A percentile compares a stretch with the other conserved stretches of the same genome.
Evolutionary conservation across 495 filamentous ascomycete species (phyloP).

Genomic region (Halenospora varia): DNA sequence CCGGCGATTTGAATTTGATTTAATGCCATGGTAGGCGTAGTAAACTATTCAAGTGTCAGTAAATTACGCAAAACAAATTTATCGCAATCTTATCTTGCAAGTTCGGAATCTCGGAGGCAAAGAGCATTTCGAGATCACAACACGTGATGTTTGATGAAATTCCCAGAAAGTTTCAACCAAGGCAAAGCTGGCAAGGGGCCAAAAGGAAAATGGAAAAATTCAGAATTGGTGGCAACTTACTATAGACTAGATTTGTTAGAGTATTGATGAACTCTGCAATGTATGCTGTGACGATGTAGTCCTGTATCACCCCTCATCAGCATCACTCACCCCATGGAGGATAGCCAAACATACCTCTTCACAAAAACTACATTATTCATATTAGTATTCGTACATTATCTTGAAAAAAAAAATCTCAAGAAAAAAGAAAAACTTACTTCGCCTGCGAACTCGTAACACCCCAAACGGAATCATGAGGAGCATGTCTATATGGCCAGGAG

Average conservation of each 20-base stretch:
- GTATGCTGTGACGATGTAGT: constrained; percentile 50
- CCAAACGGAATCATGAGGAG: background rate
- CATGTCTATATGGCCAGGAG: background rate
- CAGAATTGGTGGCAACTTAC: constrained; percentile 27
- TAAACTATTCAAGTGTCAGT: constrained; percentile 24
- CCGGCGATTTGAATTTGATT: constrained; percentile 21
- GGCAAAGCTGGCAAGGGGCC: background rate
- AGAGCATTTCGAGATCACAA: too few relatives aligned
- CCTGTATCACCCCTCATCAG: constrained; percentile 28
- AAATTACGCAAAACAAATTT: background rate
- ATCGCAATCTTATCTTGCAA: background rate
- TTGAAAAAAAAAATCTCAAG: background rate
- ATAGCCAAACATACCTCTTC: constrained; percentile 22
- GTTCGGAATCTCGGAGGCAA: too few relatives aligned
- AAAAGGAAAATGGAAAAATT: background rate
- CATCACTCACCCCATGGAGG: background rate
- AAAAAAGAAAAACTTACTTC: background rate
- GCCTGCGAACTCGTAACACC: background rate
- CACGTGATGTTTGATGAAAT: constrained; percentile 11
- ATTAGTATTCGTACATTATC: background rate
- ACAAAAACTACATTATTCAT: constrained; percentile 20
- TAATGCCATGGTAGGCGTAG: constrained; percentile 37
- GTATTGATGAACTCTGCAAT: constrained; percentile 56
- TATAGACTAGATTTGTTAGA: constrained; percentile 47
- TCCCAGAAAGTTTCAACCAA: too few relatives aligned